These are phyloP conservation scores for Solanum arcanum DNA, from an alignment of 257 asterid genomes.

Conservation along the genomic window DNA sequence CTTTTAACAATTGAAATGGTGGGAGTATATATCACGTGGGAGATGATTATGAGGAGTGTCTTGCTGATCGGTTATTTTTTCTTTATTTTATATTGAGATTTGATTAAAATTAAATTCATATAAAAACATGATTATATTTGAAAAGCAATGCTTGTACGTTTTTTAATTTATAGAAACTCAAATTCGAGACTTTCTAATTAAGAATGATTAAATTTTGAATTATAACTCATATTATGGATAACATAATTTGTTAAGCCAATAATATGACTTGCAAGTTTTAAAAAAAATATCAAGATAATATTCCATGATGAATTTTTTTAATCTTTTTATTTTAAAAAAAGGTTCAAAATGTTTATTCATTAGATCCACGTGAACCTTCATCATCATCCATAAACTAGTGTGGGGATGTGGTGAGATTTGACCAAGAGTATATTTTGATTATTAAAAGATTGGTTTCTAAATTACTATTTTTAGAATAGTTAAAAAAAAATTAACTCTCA, in stretches of 20 bases:
- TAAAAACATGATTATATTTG: accelerated
- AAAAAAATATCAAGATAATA: neutral
- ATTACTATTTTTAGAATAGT: neutral
- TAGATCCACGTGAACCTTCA: neutral
- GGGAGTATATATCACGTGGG: neutral
- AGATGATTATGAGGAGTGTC: neutral
- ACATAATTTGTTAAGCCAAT: neutral
- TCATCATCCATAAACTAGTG: neutral
- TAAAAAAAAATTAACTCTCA: neutral
- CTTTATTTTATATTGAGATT: neutral
- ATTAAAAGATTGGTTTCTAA: neutral
- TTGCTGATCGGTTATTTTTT: neutral
- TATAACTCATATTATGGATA: too few relatives aligned
- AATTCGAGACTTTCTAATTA: neutral
- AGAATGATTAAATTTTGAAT: accelerated
- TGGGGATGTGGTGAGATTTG: neutral
- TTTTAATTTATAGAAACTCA: neutral
- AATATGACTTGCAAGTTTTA: neutral
- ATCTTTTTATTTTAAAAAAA: neutral
- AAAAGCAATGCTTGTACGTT: accelerated
- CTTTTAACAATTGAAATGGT: too few relatives aligned
- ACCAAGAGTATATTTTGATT: neutral
- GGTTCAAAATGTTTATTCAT: neutral
- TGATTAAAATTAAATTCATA: accelerated
- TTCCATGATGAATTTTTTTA: neutral